Base-by-base conservation (phyloP, 179 eudicot species). In the Carnegiea gigantea region DNA sequence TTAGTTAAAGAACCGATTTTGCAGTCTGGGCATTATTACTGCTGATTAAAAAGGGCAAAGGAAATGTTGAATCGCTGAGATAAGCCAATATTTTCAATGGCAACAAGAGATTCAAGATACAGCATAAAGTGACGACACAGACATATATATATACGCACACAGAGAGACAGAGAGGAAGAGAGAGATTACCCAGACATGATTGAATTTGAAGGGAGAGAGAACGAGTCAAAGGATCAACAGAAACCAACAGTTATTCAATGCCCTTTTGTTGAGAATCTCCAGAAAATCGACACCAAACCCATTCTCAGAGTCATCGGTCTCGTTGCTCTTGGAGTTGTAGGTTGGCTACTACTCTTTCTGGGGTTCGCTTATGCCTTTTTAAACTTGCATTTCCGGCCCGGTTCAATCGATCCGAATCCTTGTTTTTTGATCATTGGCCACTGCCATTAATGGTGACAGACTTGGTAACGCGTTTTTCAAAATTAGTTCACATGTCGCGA, bases 131-230 rank as follows among this genome's bases (percentile, higher is more conserved):
- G 13, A 48, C 13, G 53, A 9, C 12, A 48, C n/a, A 57, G 6
- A 57, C 15, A 57, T 0, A 57, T 0, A 46, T 3, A 33, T 4
- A 53, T 4, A 53, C n/a, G 20, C 7, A 57, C 15, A 57, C n/a
- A 57, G 0, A 44, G 30, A 70, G 4, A 3, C 11, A 59, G 60
- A 38, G 11, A 21, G n/a, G 15, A 38, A n/a, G 40, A n/a, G 51
- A 51, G 38, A 57, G 64, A 9, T 49, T 65, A 84, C 86, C 86
- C 84, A 68, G 87, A 73, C 87, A 84, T 84, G 72, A 30, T 23
- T 12, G 71, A 28, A 64, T 1, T 0, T 0, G 70, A 38, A 28
- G 72, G 64, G 44, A 30, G 54, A 65, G 49, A 78, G 76, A 74
- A 33, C 23, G 74, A 81, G 38, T 78, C 44, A 74, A 84, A 49